A percentile compares a stretch with the other conserved stretches of the same genome.
Conservation (phyloP, 805 yeast species). For the Scheffersomyces ergatensis region DNA sequence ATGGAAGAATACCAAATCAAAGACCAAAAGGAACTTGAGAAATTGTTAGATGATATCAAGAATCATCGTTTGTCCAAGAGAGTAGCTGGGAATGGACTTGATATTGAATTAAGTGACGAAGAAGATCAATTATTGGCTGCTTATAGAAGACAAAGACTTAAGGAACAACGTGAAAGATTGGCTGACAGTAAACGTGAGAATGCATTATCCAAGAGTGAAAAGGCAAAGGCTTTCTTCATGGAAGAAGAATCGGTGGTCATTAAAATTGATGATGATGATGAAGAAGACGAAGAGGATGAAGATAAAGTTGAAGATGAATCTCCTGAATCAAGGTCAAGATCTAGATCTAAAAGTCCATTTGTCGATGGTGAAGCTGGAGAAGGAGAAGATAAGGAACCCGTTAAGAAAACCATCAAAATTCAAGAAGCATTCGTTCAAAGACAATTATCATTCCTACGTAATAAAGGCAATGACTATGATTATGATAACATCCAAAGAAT, state of each 20-base stretch:
- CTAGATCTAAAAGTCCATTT: slow-evolving; percentile 6
- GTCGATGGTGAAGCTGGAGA: slow-evolving; percentile 2
- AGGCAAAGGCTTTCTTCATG: slow-evolving; percentile 65
- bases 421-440: slow-evolving; percentile 56
- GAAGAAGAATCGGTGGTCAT: slow-evolving; percentile 42
- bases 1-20: slow-evolving; percentile 59
- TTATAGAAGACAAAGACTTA: slow-evolving; percentile 39
- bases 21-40: slow-evolving; percentile 64
- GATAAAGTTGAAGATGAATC: slow-evolving; percentile 17
- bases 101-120: slow-evolving; percentile 69
- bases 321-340: slow-evolving; percentile 5
- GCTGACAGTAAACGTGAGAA: slow-evolving; percentile 44
- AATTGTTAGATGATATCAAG: slow-evolving; percentile 66
- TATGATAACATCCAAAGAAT: slow-evolving; percentile 28
- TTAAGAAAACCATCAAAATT: slow-evolving; percentile 33
- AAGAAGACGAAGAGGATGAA: slow-evolving; percentile 20
- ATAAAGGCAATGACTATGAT: slow-evolving; percentile 26
- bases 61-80: slow-evolving; percentile 67
- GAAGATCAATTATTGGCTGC: slow-evolving; percentile 61
- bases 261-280: slow-evolving; percentile 22
- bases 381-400: slow-evolving; percentile 14
- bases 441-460: slow-evolving; percentile 51
- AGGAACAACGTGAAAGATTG: slow-evolving; percentile 49
- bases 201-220: slow-evolving; percentile 49
- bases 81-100: slow-evolving; percentile 51